phyloP scores from a whole-genome alignment of 1,139 yeast genomes.

The Blastobotrys capitulatus region DNA sequence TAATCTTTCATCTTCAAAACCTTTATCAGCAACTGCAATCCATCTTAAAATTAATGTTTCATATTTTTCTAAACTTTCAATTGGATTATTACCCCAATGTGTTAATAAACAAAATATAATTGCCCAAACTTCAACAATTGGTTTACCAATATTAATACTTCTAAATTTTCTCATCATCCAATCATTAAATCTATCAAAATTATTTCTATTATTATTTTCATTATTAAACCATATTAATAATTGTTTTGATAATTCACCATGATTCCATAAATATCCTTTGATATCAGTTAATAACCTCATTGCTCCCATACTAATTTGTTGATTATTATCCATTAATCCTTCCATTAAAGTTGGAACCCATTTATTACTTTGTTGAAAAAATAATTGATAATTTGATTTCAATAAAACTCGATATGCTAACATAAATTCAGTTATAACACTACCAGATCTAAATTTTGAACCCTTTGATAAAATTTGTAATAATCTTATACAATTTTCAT shows the following conservation, averaged over 20 bases:
- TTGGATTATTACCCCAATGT: constrained; percentile 3
- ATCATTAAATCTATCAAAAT: background rate
- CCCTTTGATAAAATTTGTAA: constrained; percentile 18
- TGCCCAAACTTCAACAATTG: constrained; percentile 3
- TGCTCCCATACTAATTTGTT: constrained; percentile 21
- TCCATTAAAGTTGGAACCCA: constrained; percentile 24
- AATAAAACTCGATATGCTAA: constrained; percentile 18
- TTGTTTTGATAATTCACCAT: background rate
- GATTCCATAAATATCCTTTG: background rate
- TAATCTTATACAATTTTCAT: constrained; percentile 21
- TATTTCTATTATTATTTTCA: background rate
- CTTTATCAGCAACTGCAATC: background rate
- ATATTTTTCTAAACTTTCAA: background rate
- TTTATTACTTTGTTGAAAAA: constrained; percentile 18
- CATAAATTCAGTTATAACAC: constrained; percentile 24
- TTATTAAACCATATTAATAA: background rate
- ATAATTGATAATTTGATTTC: constrained; percentile 16
- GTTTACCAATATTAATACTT: background rate
- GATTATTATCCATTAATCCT: constrained; percentile 19
- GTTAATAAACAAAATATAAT: background rate
- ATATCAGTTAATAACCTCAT: constrained; percentile 16
- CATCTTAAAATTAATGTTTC: background rate
- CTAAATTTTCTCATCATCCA: background rate
- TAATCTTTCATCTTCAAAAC: background rate
- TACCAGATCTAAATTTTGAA: constrained; percentile 22